These are phyloP conservation scores for Jasminum sambac DNA, from an alignment of 257 asterid species.

Conservation along the genomic window DNA sequence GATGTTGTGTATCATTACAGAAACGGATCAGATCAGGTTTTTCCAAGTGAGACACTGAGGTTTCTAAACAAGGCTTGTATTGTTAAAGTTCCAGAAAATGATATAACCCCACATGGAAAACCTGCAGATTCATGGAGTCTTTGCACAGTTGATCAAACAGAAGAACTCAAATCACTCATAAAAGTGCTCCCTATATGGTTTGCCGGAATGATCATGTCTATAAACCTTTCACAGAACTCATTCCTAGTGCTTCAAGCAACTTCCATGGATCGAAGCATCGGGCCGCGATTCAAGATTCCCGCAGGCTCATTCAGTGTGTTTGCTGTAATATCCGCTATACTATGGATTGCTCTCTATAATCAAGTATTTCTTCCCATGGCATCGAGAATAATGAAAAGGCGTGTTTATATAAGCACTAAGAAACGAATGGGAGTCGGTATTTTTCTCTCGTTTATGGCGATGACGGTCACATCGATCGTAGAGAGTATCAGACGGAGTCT, in stretches of 20 bases:
- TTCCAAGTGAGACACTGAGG: slow-evolving; percentile 61
- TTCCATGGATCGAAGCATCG: slow-evolving; percentile 52
- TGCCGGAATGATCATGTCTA: slow-evolving; percentile 53
- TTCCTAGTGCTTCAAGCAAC: slow-evolving; percentile 66
- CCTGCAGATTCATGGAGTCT: slow-evolving; percentile 53
- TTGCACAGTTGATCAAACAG: slow-evolving; percentile 74
- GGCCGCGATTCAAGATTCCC: slow-evolving; percentile 56
- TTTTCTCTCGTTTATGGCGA: slow-evolving; percentile 47
- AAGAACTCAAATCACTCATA: slow-evolving; percentile 65
- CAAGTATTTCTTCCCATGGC: slow-evolving; percentile 55
- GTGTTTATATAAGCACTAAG: slow-evolving; percentile 36
- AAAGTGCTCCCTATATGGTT: slow-evolving; percentile 69
- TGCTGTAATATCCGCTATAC: slow-evolving; percentile 32
- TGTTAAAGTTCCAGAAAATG: slow-evolving; percentile 41
- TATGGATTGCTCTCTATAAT: slow-evolving; percentile 64
- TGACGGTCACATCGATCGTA: slow-evolving; percentile 46
- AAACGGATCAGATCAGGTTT: slow-evolving; percentile 32
- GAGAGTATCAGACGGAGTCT: slow-evolving; percentile 47
- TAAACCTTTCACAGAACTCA: slow-evolving; percentile 46
- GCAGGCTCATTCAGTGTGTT: slow-evolving; percentile 67
- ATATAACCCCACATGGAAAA: slow-evolving; percentile 37
- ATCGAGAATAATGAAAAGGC: slow-evolving; percentile 46
- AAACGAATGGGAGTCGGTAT: slow-evolving; percentile 69
- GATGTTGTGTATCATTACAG: slow-evolving; percentile 36
- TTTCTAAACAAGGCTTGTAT: slow-evolving; percentile 74